Conservation (phyloP, 768 basidiomycete species). For the Phanerodontia chrysosporium region DNA sequence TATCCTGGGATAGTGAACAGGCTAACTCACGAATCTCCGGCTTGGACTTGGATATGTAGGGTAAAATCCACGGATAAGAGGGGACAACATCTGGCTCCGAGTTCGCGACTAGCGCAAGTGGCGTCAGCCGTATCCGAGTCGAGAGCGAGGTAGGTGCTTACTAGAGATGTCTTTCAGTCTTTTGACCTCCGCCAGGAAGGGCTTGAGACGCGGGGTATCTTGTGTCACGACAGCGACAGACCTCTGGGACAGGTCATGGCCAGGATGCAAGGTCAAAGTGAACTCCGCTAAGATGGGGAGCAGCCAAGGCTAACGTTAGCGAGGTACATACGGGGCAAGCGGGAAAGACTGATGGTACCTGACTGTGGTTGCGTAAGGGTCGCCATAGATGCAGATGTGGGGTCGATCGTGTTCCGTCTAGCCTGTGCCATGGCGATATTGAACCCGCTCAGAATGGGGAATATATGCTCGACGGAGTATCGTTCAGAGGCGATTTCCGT, state of each 20-base stretch:
- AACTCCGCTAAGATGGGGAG: constrained; percentile 33
- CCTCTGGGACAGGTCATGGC: constrained; percentile 29
- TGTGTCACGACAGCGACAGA: constrained; percentile 43
- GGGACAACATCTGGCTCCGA: constrained; percentile 8
- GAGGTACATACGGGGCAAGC: background rate
- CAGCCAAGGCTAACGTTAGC: background rate
- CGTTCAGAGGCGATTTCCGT: constrained; percentile 40
- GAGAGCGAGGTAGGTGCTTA: too few relatives aligned
- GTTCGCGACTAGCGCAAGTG: constrained; percentile 12
- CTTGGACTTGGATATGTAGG: constrained; percentile 6
- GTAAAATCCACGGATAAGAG: constrained; percentile 15
- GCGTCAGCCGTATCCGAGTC: too few relatives aligned
- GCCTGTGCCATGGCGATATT: constrained; percentile 55
- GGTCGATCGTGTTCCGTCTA: constrained; percentile 34
- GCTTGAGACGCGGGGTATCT: constrained; percentile 44
- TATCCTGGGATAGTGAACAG: background rate
- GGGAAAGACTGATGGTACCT: constrained; percentile 31
- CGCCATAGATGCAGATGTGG: constrained; percentile 23
- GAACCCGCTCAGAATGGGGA: constrained; percentile 56
- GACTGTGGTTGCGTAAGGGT: constrained; percentile 32
- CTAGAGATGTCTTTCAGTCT: constrained; percentile 49
- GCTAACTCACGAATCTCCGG: constrained; percentile 7
- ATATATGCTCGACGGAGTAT: constrained; percentile 43
- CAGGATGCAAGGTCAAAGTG: constrained; percentile 47
- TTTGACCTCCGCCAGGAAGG: constrained; percentile 51